phyloP scores from a whole-genome alignment of 2,329 filamentous ascomycete species.

The Trichoderma sp. region DNA sequence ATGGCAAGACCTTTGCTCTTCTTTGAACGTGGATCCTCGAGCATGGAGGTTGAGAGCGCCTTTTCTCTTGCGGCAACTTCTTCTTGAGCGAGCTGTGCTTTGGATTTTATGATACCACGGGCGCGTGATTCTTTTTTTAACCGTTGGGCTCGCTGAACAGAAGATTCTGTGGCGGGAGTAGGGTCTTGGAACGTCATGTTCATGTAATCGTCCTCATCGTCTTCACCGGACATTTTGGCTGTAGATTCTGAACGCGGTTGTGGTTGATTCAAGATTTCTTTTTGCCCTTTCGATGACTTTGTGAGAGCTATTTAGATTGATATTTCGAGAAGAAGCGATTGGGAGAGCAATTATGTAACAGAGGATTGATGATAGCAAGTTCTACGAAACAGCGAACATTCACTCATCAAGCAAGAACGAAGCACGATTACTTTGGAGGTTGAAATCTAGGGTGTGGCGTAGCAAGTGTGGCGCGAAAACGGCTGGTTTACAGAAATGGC shows the following conservation, averaged over 20 bases:
- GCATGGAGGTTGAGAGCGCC: constrained; percentile 70
- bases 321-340: not conserved
- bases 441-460: constrained; percentile 14
- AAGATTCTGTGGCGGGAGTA: constrained; percentile 53
- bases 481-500: not conserved
- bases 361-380: not conserved
- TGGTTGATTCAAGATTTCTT: not conserved
- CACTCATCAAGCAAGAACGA: not conserved
- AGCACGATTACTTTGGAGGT: not conserved
- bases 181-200: constrained; percentile 82
- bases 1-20: constrained; percentile 87
- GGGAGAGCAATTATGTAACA: not conserved
- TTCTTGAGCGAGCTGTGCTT: constrained; percentile 75
- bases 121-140: constrained; percentile 64
- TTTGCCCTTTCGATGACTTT: not conserved
- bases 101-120: constrained; percentile 70
- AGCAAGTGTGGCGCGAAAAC: not conserved
- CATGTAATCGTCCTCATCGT: constrained; percentile 95
- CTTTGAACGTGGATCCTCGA: constrained; percentile 55
- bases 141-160: constrained; percentile 53
- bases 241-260: not conserved
- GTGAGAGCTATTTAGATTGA: no score
- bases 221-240: constrained; percentile 31
- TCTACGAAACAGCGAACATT: not conserved
- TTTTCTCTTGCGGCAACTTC: constrained; percentile 70